These are phyloP conservation scores for Oryza meyeriana DNA, from an alignment of 176 grass and related monocot species.

Conservation along the genomic window DNA sequence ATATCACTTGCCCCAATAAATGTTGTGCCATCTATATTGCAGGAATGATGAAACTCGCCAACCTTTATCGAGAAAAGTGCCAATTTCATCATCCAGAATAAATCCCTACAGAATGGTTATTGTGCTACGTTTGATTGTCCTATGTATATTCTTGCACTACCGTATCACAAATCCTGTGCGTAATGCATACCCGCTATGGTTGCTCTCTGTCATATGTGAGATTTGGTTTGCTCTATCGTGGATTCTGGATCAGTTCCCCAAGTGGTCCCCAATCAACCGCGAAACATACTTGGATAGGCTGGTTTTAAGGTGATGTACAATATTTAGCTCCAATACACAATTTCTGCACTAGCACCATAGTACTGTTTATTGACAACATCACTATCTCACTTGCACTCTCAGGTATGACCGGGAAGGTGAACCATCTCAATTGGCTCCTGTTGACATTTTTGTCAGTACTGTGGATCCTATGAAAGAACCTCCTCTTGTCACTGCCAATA, in stretches of 20 bases:
- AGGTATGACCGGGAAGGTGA: conserved; percentile 98
- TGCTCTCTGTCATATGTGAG: conserved; percentile 96
- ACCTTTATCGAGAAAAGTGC: conserved; percentile 91
- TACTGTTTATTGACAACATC: conserved; percentile 3
- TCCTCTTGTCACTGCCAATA: conserved; percentile 98
- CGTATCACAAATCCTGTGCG: conserved; percentile 93
- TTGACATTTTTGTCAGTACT: conserved; percentile 98
- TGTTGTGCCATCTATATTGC: conserved; percentile 38
- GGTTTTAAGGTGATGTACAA: conserved; percentile 70
- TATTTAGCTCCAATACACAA: background rate
- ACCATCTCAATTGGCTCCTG: conserved; percentile 82
- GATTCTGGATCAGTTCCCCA: conserved; percentile 99
- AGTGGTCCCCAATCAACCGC: conserved; percentile 95
- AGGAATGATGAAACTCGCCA: conserved; percentile 99
- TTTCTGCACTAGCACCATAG: background rate
- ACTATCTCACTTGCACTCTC: conserved; percentile 33
- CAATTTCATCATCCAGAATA: conserved; percentile 91
- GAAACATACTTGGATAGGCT: conserved; percentile 98
- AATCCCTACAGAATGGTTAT: conserved; percentile 99
- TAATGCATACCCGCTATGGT: conserved; percentile 78
- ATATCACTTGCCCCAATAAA: background rate
- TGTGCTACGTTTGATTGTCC: conserved; percentile 75
- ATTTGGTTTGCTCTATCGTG: conserved; percentile 98
- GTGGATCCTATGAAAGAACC: conserved; percentile 98
- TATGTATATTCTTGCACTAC: conserved; percentile 95